phyloP scores from a whole-genome alignment of 2,329 filamentous ascomycete genomes.

The Aspergillus puulaauensis region DNA sequence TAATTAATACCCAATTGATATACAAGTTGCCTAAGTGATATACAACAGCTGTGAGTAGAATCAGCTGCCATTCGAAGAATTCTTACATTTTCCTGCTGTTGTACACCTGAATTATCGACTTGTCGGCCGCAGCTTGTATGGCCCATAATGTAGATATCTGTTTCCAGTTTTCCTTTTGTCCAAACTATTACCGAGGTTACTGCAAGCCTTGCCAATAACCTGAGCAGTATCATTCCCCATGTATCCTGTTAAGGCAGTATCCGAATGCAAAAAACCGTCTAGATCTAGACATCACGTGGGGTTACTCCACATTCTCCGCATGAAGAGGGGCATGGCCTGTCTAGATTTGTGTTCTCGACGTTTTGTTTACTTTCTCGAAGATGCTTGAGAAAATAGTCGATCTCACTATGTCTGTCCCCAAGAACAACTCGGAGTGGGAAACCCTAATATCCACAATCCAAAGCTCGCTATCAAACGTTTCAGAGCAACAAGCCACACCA shows the following conservation, averaged over 20 bases:
- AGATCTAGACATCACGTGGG: constrained; percentile 1
- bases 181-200: neutral
- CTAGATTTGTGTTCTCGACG: neutral
- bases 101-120: too few relatives aligned
- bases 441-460: constrained; percentile 27
- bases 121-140: neutral
- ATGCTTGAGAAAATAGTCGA: neutral
- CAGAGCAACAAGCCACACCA: constrained; percentile 22
- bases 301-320: neutral
- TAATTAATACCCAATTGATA: neutral
- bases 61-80: neutral
- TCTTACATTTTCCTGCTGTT: neutral
- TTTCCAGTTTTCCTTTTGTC: neutral
- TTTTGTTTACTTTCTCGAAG: neutral
- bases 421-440: constrained; percentile 35
- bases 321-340: neutral
- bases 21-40: neutral
- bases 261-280: neutral
- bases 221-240: neutral
- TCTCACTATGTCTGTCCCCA: constrained; percentile 25
- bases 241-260: neutral
- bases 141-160: neutral
- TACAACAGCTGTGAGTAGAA: neutral
- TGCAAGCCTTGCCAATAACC: neutral
- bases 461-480: constrained; percentile 24